These are phyloP conservation scores for Vinca minor DNA, from an alignment of 257 asterid genomes.

Conservation along the genomic window DNA sequence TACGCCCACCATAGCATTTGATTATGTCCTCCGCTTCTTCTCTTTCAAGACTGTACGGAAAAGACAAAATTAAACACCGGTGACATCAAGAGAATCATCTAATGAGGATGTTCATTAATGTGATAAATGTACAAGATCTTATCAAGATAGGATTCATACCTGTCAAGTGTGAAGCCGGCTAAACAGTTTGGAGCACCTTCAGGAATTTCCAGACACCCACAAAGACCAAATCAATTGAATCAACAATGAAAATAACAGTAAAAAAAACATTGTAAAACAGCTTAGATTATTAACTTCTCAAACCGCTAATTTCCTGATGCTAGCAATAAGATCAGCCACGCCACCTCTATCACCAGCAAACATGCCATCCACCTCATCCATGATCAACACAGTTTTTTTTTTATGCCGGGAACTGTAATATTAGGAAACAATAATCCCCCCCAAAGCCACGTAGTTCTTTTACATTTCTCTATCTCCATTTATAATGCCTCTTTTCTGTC, in stretches of 20 bases:
- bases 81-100: not conserved
- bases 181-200: constrained; percentile 87
- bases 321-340: constrained; percentile 98
- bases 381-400: constrained; percentile 81
- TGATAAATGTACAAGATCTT: constrained; percentile 7
- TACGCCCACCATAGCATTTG: constrained; percentile 93
- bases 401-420: constrained; percentile 56
- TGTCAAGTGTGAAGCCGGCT: constrained; percentile 89
- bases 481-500: no score
- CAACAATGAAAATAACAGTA: not conserved
- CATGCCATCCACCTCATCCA: constrained; percentile 95
- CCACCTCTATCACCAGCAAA: constrained; percentile 97
- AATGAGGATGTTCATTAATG: not conserved
- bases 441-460: no score
- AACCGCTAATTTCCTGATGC: constrained; percentile 92
- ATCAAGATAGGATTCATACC: constrained; percentile 33
- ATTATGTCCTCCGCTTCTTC: constrained; percentile 99
- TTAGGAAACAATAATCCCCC: constrained; percentile 14
- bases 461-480: no score
- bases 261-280: constrained; percentile 9
- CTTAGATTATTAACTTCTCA: constrained; percentile 8
- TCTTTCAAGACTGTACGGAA: constrained; percentile 82
- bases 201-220: constrained; percentile 72
- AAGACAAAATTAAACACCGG: constrained; percentile 2
- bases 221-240: constrained; percentile 16